Percentiles rank a stretch among this genome's conserved stretches.
These are phyloP conservation scores for Coelastrella sp. DNA, from an alignment of 139 green algal species.

Conservation along the genomic window DNA sequence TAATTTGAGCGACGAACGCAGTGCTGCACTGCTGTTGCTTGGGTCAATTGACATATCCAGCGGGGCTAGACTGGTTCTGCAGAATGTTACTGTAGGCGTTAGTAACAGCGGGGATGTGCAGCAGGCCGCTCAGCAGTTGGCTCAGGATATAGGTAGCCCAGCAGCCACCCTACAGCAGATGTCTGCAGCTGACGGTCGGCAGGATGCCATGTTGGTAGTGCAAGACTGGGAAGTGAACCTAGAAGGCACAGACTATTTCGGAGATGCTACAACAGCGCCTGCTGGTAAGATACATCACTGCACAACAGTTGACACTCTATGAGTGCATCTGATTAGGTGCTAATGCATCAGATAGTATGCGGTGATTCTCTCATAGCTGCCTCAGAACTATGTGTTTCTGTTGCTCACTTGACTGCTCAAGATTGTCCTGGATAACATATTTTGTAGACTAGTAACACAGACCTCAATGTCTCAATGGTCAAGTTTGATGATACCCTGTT, in stretches of 20 bases:
- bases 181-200: background rate
- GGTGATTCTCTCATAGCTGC: no score
- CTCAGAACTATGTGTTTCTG: no score
- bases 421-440: no score
- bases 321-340: no score
- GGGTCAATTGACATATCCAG: constrained; percentile 7
- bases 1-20: background rate
- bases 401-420: no score
- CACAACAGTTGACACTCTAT: no score
- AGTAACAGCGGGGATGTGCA: background rate
- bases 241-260: background rate
- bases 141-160: no score
- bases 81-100: background rate
- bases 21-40: constrained; percentile 5
- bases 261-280: background rate
- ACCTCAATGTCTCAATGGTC: no score
- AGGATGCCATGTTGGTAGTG: background rate
- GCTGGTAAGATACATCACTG: no score
- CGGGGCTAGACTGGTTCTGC: background rate
- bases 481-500: no score
- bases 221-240: background rate
- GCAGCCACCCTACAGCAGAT: background rate
- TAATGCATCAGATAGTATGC: no score
- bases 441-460: no score
- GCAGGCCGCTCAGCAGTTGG: background rate